Base-by-base conservation (phyloP, 345 rosid genomes). In the Populus deltoides region DNA sequence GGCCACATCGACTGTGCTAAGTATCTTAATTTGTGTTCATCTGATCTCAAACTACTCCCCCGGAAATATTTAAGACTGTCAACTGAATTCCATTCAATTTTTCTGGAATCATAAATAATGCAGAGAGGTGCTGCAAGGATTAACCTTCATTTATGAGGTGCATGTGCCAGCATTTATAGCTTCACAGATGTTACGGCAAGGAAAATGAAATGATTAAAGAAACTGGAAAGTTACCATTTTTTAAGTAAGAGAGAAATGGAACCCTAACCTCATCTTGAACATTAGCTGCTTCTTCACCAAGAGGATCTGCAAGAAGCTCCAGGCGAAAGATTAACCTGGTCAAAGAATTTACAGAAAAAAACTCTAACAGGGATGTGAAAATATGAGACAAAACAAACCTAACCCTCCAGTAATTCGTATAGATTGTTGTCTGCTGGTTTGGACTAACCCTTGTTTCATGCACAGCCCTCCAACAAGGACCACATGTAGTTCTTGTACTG, bases 121-220 rank as follows among this genome's bases (percentile, higher is more conserved):
- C 74, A 74, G 45, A 49, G 36, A 27, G 33, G 79, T 62, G 72
- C 70, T 25, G 53, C 70, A 69, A 33, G 2, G 59, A 63, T 49
- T 78, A 76, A 68, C 70, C 62, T 61, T 49, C 83, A 85, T 87
- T 89, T 81, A 89, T 87, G 83, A 82, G 72, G 29, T 49, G 80
- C 87, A 85, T 87, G 84, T 89, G 88, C 62, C 81, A 61, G 86
- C 89, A 72, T 77, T 75, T 61, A 88, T 61, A 57, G 83, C 83
- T 75, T 76, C 18, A 33, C 81, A 74, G 78, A 77, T 70, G 57
- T 74, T 82, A 81, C 87, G 70, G 83, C 16, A 72, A 49, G 18
- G 45, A 33, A 77, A 59, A 51, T 78, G 39, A 78, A 68, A 77
- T 41, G 75, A 73, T 57, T 22, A 75, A 20, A 24, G 63, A 33